These are phyloP conservation scores for Senna siamea DNA, from an alignment of 306 rosid species.

Conservation along the genomic window DNA sequence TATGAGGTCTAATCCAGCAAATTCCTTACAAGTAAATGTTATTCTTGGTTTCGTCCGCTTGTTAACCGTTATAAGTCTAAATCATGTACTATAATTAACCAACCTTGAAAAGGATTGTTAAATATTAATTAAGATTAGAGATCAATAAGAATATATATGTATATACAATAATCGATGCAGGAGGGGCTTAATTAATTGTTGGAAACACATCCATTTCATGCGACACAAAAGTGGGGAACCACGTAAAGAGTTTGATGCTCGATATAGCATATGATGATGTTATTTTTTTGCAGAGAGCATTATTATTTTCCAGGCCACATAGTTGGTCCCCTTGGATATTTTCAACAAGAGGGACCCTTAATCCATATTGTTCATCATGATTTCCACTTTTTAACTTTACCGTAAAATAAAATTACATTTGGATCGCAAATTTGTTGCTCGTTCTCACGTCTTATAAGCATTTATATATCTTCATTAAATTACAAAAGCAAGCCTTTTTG, in stretches of 20 bases:
- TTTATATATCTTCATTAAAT: slow-evolving; percentile 32
- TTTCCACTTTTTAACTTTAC: slow-evolving; percentile 45
- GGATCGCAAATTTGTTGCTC: slow-evolving; percentile 15
- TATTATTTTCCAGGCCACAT: slow-evolving; percentile 16
- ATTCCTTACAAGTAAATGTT: too few relatives aligned
- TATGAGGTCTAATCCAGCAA: too few relatives aligned
- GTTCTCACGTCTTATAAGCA: slow-evolving; percentile 37
- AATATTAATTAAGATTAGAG: too few relatives aligned
- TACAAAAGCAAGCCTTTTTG: slow-evolving; percentile 33
- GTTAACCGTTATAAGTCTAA: slow-evolving; percentile 17
- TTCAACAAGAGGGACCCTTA: slow-evolving; percentile 55
- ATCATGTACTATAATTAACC: neutral
- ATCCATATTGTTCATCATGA: slow-evolving; percentile 53
- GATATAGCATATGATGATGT: slow-evolving; percentile 30
- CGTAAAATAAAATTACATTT: slow-evolving; percentile 6
- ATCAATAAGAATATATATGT: too few relatives aligned
- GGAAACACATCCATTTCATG: slow-evolving; percentile 41
- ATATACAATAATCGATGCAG: neutral
- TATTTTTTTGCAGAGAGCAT: slow-evolving; percentile 31
- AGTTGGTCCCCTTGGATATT: slow-evolving; percentile 48
- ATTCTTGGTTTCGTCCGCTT: neutral
- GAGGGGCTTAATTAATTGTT: slow-evolving; percentile 17
- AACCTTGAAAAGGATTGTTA: slow-evolving; percentile 13
- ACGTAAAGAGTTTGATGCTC: slow-evolving; percentile 46
- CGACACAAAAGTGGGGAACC: slow-evolving; percentile 48